These are phyloP conservation scores for Martensiomyces pterosporus DNA, from an alignment of 192 early-diverging fungal genomes.

Conservation along the genomic window DNA sequence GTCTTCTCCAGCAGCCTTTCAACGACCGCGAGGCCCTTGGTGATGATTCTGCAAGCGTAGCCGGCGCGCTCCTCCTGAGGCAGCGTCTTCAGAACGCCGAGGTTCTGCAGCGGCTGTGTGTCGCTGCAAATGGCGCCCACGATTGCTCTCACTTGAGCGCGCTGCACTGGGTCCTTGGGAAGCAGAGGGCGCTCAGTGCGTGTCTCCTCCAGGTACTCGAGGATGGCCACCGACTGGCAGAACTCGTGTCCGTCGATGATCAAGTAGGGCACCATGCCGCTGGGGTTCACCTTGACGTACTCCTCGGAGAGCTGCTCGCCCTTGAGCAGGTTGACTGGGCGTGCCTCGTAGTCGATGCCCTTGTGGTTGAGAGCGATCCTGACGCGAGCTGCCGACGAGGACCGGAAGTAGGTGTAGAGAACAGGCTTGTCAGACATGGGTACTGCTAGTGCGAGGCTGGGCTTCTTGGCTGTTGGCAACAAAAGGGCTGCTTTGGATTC, in stretches of 20 bases:
- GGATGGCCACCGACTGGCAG: constrained; percentile 70
- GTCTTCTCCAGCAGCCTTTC: constrained; percentile 62
- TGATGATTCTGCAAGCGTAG: constrained; percentile 53
- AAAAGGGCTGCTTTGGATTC: no score
- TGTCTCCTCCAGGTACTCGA: constrained; percentile 87
- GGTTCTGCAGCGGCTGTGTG: constrained; percentile 86
- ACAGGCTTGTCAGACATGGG: constrained; percentile 25
- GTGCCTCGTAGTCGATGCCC: constrained; percentile 62
- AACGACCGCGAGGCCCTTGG: constrained; percentile 59
- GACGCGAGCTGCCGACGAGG: constrained; percentile 71
- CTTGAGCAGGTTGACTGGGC: constrained; percentile 66
- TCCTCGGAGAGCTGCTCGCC: constrained; percentile 62
- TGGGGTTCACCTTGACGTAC: constrained; percentile 66
- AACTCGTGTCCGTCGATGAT: constrained; percentile 55
- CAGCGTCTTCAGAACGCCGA: constrained; percentile 63
- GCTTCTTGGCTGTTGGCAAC: no score
- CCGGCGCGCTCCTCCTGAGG: constrained; percentile 44
- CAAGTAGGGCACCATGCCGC: constrained; percentile 64
- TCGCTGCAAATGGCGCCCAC: constrained; percentile 70
- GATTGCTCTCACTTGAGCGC: constrained; percentile 69
- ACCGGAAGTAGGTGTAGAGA: constrained; percentile 77
- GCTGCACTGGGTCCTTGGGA: constrained; percentile 62
- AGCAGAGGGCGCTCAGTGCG: constrained; percentile 63
- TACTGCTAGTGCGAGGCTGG: no score
- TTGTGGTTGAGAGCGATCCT: constrained; percentile 75